These are phyloP conservation scores for Graphilbum sp. DNA, from an alignment of 2,329 filamentous ascomycete species.

Conservation along the genomic window DNA sequence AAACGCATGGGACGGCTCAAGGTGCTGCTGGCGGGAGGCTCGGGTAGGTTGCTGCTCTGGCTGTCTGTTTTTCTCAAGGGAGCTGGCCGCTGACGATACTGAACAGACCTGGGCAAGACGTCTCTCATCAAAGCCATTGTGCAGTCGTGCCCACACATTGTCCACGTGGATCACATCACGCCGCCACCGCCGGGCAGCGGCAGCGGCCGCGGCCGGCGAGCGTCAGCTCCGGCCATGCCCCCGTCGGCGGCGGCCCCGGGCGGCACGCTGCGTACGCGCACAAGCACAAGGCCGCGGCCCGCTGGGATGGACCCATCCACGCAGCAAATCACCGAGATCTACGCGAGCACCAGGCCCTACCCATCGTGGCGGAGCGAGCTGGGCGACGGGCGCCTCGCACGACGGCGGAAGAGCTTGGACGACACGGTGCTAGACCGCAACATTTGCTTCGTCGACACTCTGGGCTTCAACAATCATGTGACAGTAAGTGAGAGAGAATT, in stretches of 20 bases:
- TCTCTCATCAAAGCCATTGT: constrained; percentile 79
- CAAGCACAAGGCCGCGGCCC: constrained; percentile 4
- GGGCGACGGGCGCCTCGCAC: constrained; percentile 41
- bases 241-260: background rate
- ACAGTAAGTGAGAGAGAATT: constrained; percentile 24
- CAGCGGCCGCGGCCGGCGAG: constrained; percentile 8
- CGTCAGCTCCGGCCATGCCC: constrained; percentile 5
- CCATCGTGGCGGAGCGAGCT: constrained; percentile 80
- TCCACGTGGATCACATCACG: constrained; percentile 64
- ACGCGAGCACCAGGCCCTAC: constrained; percentile 69
- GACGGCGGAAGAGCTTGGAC: constrained; percentile 52
- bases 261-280: constrained; percentile 1
- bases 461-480: constrained; percentile 39
- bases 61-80: background rate
- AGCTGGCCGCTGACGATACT: background rate
- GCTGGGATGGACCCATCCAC: constrained; percentile 15
- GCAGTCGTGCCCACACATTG: constrained; percentile 77
- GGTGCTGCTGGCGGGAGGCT: constrained; percentile 67
- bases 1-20: constrained; percentile 75
- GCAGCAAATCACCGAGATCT: constrained; percentile 44
- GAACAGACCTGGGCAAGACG: constrained; percentile 66
- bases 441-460: constrained; percentile 82
- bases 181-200: background rate
- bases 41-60: constrained; percentile 32
- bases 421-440: constrained; percentile 79